Conservation (phyloP, 257 asterid species). For the Echium plantagineum region DNA sequence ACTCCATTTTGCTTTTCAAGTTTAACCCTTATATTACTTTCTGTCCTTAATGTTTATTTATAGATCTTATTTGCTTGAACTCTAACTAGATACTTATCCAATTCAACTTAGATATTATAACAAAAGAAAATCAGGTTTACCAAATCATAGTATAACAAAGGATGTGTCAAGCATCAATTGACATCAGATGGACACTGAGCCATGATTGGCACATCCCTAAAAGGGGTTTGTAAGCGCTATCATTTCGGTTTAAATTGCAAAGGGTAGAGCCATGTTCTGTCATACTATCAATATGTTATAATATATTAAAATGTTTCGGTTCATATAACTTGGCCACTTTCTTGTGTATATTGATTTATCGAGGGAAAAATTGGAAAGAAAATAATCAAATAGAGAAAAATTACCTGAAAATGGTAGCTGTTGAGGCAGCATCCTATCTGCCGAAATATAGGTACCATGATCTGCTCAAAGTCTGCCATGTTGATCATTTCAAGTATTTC, state of each 20-base stretch:
- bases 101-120: too few relatives aligned
- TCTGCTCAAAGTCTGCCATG: slow-evolving; percentile 30
- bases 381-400: neutral
- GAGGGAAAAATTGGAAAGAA: neutral
- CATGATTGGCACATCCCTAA: neutral
- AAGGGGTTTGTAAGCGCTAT: neutral
- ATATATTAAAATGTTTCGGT: neutral
- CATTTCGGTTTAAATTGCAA: neutral
- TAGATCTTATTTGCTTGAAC: too few relatives aligned
- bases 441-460: slow-evolving; percentile 30
- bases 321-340: neutral
- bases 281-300: neutral
- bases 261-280: neutral
- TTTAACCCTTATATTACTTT: too few relatives aligned
- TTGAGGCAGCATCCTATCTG: slow-evolving; percentile 34
- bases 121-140: neutral
- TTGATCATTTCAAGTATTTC: slow-evolving; percentile 34
- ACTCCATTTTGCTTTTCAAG: too few relatives aligned
- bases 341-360: neutral
- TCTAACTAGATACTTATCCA: too few relatives aligned
- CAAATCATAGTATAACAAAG: neutral
- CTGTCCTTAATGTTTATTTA: too few relatives aligned
- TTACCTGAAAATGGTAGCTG: slow-evolving; percentile 41
- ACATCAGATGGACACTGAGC: neutral
- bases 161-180: neutral